Conservation (phyloP, 2,329 filamentous ascomycete genomes). For the Didymella segeticola region DNA sequence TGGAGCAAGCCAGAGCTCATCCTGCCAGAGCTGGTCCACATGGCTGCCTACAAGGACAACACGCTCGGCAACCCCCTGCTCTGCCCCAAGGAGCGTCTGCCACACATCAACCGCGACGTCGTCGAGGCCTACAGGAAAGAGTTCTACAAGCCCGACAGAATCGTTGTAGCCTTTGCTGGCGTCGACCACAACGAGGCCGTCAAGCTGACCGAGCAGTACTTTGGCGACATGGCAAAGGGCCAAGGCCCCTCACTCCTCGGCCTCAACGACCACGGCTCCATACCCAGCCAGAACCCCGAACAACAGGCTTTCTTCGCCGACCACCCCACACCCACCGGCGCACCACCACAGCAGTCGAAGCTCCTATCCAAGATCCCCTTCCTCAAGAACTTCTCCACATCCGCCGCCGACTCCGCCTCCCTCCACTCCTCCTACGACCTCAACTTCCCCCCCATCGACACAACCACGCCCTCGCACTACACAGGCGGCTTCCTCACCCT, state of each 20-base stretch:
- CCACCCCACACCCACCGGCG: conserved; percentile 45
- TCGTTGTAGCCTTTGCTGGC: conserved; percentile 94
- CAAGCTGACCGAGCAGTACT: conserved; percentile 79
- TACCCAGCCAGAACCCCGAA: conserved; percentile 32
- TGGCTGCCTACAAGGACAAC: conserved; percentile 94
- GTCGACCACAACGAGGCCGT: conserved; percentile 84
- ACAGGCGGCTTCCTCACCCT: conserved; percentile 92
- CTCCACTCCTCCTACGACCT: conserved; percentile 56
- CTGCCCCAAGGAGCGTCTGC: conserved; percentile 84
- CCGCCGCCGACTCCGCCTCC: conserved; percentile 68
- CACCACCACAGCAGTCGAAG: conserved; percentile 63
- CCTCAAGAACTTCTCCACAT: conserved; percentile 85
- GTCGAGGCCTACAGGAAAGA: conserved; percentile 79
- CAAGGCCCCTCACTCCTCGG: conserved; percentile 53
- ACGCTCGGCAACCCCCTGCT: conserved; percentile 92
- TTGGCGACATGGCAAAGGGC: conserved; percentile 81
- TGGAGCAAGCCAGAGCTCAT: conserved; percentile 98
- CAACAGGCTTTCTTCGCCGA: conserved; percentile 56
- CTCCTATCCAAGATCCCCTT: conserved; percentile 86
- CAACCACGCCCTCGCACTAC: conserved; percentile 76
- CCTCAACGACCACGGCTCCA: conserved; percentile 32
- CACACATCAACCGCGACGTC: conserved; percentile 73
- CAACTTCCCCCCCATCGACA: conserved; percentile 59
- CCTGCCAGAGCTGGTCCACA: conserved; percentile 91
- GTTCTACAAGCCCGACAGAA: conserved; percentile 88